These are phyloP conservation scores for Nothomitra cinnamomea DNA, from an alignment of 2,329 filamentous ascomycete genomes.

Conservation along the genomic window DNA sequence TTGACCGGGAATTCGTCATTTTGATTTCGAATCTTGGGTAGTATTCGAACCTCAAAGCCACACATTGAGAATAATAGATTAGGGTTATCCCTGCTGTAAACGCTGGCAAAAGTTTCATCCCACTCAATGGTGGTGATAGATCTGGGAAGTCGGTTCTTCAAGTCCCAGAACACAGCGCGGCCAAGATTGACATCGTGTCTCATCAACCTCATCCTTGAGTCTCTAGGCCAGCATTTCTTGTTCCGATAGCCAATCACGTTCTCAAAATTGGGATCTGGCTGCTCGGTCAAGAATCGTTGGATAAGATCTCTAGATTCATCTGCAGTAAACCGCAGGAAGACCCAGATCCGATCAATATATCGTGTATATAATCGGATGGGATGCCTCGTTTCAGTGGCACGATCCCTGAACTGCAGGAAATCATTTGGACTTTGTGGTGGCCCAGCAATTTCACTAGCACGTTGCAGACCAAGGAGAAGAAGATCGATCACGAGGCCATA, in stretches of 20 bases:
- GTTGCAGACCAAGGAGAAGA: slow-evolving; percentile 76
- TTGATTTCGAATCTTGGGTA: slow-evolving; percentile 87
- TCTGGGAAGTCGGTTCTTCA: slow-evolving; percentile 89
- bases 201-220: slow-evolving; percentile 96
- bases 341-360: slow-evolving; percentile 98
- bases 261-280: slow-evolving; percentile 96
- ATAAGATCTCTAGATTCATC: slow-evolving; percentile 94
- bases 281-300: slow-evolving; percentile 92
- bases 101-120: slow-evolving; percentile 96
- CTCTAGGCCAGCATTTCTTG: slow-evolving; percentile 98
- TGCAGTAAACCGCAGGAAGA: slow-evolving; percentile 83
- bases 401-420: slow-evolving; percentile 91
- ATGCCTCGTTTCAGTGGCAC: slow-evolving; percentile 79
- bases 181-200: slow-evolving; percentile 96
- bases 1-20: slow-evolving; percentile 96
- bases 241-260: slow-evolving; percentile 98
- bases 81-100: slow-evolving; percentile 95
- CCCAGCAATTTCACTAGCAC: slow-evolving; percentile 94
- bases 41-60: slow-evolving; percentile 89
- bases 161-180: slow-evolving; percentile 93
- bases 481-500: slow-evolving; percentile 93
- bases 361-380: slow-evolving; percentile 95
- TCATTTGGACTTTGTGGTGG: slow-evolving; percentile 90
- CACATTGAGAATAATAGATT: slow-evolving; percentile 96
- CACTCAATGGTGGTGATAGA: slow-evolving; percentile 96